phyloP scores from a whole-genome alignment of 2,329 filamentous ascomycete genomes.

The Calonectria henricotiae region DNA sequence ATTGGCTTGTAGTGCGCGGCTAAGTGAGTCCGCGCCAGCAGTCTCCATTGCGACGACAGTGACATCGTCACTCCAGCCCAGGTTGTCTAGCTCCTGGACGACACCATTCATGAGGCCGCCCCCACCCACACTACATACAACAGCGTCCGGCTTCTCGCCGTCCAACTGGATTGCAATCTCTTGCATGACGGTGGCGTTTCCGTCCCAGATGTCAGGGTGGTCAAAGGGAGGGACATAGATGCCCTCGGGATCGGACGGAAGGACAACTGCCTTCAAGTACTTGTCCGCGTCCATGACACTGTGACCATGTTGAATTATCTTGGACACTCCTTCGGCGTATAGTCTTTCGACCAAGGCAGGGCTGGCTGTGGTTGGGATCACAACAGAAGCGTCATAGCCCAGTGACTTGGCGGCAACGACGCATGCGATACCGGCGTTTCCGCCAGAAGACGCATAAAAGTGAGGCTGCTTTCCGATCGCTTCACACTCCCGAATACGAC shows the following conservation, averaged over 20 bases:
- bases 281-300: constrained; percentile 80
- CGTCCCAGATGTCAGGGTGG: constrained; percentile 77
- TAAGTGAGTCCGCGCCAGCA: constrained; percentile 77
- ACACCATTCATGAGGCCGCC: constrained; percentile 85
- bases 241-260: constrained; percentile 60
- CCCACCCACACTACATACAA: constrained; percentile 85
- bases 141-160: constrained; percentile 77
- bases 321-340: constrained; percentile 71
- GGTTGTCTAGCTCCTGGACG: constrained; percentile 72
- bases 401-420: constrained; percentile 79
- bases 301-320: constrained; percentile 77
- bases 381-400: constrained; percentile 77
- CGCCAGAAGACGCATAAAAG: constrained; percentile 83
- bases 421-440: constrained; percentile 86
- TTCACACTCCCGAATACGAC: constrained; percentile 55
- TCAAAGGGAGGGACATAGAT: constrained; percentile 80
- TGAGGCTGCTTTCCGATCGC: constrained; percentile 58
- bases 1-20: constrained; percentile 69
- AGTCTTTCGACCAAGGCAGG: constrained; percentile 80
- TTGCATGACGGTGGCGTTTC: constrained; percentile 72
- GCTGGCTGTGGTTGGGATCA: constrained; percentile 78
- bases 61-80: constrained; percentile 53
- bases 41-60: constrained; percentile 82
- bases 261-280: constrained; percentile 71
- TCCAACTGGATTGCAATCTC: constrained; percentile 64